These are phyloP conservation scores for Colletotrichum godetiae DNA, from an alignment of 2,329 filamentous ascomycete species.

Conservation along the genomic window DNA sequence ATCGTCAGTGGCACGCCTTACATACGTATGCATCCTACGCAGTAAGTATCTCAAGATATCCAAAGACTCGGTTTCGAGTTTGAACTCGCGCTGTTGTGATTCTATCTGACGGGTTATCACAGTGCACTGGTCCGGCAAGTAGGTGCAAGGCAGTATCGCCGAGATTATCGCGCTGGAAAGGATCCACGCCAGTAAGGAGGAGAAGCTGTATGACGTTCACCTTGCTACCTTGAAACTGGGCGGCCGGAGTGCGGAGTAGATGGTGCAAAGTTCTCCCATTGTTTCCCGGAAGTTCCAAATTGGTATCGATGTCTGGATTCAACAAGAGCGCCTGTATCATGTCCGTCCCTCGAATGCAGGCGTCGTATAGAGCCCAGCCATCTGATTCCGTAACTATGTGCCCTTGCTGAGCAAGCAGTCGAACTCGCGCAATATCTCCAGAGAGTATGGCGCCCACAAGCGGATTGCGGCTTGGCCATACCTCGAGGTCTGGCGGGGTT, in stretches of 20 bases:
- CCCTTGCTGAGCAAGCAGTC: neutral
- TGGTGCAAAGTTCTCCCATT: slow-evolving; percentile 3
- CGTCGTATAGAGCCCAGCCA: slow-evolving; percentile 5
- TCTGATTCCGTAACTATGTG: neutral
- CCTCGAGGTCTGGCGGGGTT: too few species aligned
- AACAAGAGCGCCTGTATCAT: neutral
- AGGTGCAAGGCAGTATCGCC: slow-evolving; percentile 1
- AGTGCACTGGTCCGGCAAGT: neutral
- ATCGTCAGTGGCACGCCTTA: neutral
- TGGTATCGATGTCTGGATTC: neutral
- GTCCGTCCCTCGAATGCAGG: neutral
- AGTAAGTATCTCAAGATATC: slow-evolving; percentile 3
- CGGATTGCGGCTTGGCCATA: too few species aligned
- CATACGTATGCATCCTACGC: neutral
- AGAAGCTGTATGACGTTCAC: slow-evolving; percentile 10
- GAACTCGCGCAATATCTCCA: neutral
- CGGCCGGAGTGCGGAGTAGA: neutral
- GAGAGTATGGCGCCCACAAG: slow-evolving; percentile 4
- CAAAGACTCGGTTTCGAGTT: neutral
- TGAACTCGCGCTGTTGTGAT: neutral
- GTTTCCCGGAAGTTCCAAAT: neutral
- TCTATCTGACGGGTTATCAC: neutral
- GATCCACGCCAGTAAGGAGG: neutral
- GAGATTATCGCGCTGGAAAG: neutral
- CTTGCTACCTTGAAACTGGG: neutral